These are phyloP conservation scores for Lachancea cidri DNA, from an alignment of 805 yeast genomes.

Conservation along the genomic window DNA sequence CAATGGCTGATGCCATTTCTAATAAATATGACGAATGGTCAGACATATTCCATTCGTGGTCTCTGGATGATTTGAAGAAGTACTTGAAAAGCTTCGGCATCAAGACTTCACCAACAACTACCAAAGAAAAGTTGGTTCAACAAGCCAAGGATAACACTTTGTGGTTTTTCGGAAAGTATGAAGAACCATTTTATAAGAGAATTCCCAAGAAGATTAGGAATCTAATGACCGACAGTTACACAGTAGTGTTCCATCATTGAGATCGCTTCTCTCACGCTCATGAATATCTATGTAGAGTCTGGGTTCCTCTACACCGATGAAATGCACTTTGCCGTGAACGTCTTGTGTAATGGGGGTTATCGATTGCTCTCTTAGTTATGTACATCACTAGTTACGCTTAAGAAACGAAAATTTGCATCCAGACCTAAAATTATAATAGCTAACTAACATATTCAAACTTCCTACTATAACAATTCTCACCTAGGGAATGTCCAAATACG, in stretches of 20 bases:
- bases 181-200: conserved; percentile 28
- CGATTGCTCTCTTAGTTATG: not conserved
- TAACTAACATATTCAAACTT: too few species aligned
- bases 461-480: too few species aligned
- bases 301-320: too few species aligned
- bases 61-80: conserved; percentile 38
- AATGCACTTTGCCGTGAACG: too few species aligned
- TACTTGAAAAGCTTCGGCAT: conserved; percentile 42
- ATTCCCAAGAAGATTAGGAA: conserved; percentile 9
- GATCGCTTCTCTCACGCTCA: too few species aligned
- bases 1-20: conserved; percentile 11
- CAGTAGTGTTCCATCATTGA: conserved; percentile 4
- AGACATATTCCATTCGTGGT: conserved; percentile 37
- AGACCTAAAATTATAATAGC: not conserved
- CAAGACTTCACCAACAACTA: conserved; percentile 19
- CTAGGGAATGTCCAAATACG: conserved; percentile 43
- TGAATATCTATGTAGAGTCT: too few species aligned
- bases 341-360: not conserved
- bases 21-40: conserved; percentile 19
- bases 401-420: not conserved
- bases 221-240: conserved; percentile 5
- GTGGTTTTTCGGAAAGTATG: conserved; percentile 31
- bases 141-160: conserved; percentile 40
- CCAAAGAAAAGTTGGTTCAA: conserved; percentile 34
- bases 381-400: not conserved